These are phyloP conservation scores for Rhodocollybia butyracea DNA, from an alignment of 768 basidiomycete species.

Conservation along the genomic window DNA sequence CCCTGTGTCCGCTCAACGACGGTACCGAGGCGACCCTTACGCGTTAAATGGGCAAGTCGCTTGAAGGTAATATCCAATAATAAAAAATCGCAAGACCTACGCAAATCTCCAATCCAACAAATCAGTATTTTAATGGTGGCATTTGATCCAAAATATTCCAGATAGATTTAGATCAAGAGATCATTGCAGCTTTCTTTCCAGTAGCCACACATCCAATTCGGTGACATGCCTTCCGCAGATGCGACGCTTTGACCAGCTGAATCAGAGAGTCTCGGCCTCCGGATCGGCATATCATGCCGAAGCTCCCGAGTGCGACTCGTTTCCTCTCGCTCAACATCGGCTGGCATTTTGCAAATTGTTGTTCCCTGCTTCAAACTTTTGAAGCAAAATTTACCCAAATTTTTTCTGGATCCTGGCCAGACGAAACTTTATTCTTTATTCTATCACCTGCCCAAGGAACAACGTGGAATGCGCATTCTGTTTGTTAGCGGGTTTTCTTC, in stretches of 20 bases:
- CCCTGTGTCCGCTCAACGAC: constrained; percentile 2
- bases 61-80: not conserved
- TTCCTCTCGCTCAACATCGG: not conserved
- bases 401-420: not conserved
- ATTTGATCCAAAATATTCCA: too few species aligned
- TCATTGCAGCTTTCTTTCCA: too few species aligned
- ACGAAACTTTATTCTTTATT: not conserved
- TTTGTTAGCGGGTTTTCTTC: constrained; percentile 87
- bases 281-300: constrained; percentile 3
- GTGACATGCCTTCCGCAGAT: too few species aligned
- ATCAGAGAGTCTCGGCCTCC: not conserved
- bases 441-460: not conserved
- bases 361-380: too few species aligned
- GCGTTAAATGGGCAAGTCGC: not conserved
- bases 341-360: not conserved
- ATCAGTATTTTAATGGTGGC: too few species aligned
- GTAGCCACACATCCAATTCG: too few species aligned
- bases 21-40: not conserved
- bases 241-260: not conserved
- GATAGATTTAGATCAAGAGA: too few species aligned
- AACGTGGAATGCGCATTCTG: constrained; percentile 66
- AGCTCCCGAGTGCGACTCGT: not conserved
- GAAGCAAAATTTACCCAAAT: not conserved
- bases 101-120: too few species aligned
- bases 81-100: too few species aligned